Evolutionary conservation across 352 stramenopile species (phyloP), one percentile per base, ranked within the genome.

Genomic region (Vaucheria bursata): DNA sequence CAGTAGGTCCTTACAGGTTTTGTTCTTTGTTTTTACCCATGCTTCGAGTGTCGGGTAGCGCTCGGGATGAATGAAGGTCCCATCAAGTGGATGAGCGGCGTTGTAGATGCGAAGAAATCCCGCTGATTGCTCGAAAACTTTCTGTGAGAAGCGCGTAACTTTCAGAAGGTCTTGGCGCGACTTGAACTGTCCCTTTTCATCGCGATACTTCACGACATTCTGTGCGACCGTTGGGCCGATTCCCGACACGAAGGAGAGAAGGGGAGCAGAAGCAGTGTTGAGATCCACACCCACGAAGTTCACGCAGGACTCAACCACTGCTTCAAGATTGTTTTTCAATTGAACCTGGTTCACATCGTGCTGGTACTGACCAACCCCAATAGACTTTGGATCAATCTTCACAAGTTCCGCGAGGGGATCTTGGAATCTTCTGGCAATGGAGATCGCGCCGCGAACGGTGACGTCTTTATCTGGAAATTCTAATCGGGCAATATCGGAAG

Each of bases 401-500:
- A 59, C 45, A 18, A 59, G 45, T 59, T 59, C 45, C 45, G 45
- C 45, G 45, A 59, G 45, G 12, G 45, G 45, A 25, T 59, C 45
- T 59, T 59, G 45, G 45, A 59, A 59, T 18, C 45, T 18, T 18
- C 45, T 18, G 25, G 45, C 45, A 59, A 59, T 59, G 25, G 45
- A 59, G 45, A 59, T 59, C 45, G 45, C 45, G 45, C 45, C 45
- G 25, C 45, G 45, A 25, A 59, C 45, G 45, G 45, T 59, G 25
- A 59, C 45, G 45, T 59, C 45, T 59, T 59, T 59, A 59, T 59
- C 45, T 18, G 45, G 45, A 25, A 59, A 59, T 59, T 59, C 45
- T 59, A 18, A 18, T 18, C 45, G 45, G 25, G 45, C 45, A 59
- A 59, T 59, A 25, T 59, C 45, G 25, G 45, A 59, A 18, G 45